Evolutionary conservation across 257 asterid species (phyloP), one percentile per base, ranked within the genome.

Genomic region (Gardenia jasminoides): DNA sequence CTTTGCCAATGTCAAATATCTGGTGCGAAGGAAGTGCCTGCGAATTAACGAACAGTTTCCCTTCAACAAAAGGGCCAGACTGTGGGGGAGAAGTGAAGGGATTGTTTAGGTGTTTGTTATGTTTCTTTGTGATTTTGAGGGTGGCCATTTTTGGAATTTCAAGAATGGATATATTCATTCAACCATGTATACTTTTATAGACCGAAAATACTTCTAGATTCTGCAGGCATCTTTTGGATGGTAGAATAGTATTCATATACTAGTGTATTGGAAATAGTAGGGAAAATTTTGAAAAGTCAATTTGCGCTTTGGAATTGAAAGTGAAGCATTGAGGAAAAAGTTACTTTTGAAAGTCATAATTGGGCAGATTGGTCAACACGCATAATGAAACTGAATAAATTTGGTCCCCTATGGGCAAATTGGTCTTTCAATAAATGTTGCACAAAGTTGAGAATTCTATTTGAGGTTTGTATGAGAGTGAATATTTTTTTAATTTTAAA

Each of bases 81-180:
- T 84, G 80, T 67, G 93, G 88, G 3, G 83, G 81, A 17, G 91
- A 78, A n/a, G 95, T 96, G 58, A 94, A 94, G 43, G 98, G 98
- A 80, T 93, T 91, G 86, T 94, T 94, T 72, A 94, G 81, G 81
- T 89, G 98, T 83, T 85, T 94, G 73, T 94, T 92, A 85, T 92
- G 98, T 33, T 90, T 94, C 74, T 92, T 90, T 77, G 90, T 92
- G 81, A 83, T 85, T 84, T 85, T 91, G 83, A 92, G 80, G 58
- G 90, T 83, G 52, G 86, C 84, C 98, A 91, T 94, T 65, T 65
- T 36, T 67, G 46, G 71, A 31, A 31, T 16, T 33, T 39, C 0
- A n/a, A 6, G 47, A 20, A 28, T 10, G 4, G 10, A 15, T 67
- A 36, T 68, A 1, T 28, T 68, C 1, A 39, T 68, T 7, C n/a